These are phyloP conservation scores for Mycena alexandri DNA, from an alignment of 768 basidiomycete species.

Conservation along the genomic window DNA sequence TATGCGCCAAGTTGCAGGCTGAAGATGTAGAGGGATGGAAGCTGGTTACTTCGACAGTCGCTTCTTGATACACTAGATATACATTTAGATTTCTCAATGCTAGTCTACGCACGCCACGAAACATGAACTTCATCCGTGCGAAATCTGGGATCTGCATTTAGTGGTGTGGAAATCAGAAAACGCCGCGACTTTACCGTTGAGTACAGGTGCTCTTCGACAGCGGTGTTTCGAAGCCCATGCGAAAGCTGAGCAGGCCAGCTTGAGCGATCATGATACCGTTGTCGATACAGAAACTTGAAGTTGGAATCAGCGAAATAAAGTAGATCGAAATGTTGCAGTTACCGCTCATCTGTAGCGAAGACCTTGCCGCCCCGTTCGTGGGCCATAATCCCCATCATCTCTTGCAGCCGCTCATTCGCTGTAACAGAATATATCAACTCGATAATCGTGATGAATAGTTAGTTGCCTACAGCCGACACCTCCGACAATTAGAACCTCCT, in stretches of 20 bases:
- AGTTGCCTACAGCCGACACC: conserved; percentile 95
- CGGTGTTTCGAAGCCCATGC: conserved; percentile 90
- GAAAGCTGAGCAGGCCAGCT: conserved; percentile 90
- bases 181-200: conserved; percentile 71
- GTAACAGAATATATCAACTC: conserved; percentile 10
- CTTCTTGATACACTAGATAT: conserved; percentile 31
- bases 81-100: neutral
- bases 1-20: conserved; percentile 58
- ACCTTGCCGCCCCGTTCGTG: conserved; percentile 88
- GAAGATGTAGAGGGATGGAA: conserved; percentile 63
- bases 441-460: conserved; percentile 1
- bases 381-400: conserved; percentile 99
- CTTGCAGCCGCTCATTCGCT: conserved; percentile 94
- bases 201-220: conserved; percentile 89
- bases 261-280: conserved; percentile 99
- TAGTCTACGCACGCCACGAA: conserved; percentile 84
- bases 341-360: conserved; percentile 98
- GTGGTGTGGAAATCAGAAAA: neutral
- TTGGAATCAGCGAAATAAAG: conserved; percentile 2
- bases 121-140: conserved; percentile 95
- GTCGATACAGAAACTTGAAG: conserved; percentile 93
- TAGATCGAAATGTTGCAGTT: conserved; percentile 35
- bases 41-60: conserved; percentile 65
- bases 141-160: conserved; percentile 67
- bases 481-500: conserved; percentile 96